Evolutionary conservation across 2,329 filamentous ascomycete species (phyloP).

Genomic region (Fusarium nurragi): DNA sequence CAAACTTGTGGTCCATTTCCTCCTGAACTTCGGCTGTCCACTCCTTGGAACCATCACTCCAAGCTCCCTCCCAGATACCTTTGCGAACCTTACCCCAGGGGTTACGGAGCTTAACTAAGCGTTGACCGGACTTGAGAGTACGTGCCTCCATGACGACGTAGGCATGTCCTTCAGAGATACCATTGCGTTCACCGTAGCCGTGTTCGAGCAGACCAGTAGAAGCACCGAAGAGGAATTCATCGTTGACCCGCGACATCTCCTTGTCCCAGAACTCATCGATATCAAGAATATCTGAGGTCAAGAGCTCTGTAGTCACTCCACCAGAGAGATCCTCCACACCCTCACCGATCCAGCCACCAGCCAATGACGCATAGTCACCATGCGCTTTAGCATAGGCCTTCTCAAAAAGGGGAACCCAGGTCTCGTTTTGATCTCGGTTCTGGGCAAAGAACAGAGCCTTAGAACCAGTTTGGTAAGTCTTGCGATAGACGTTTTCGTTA

Average conservation of each 20-base stretch:
- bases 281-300: constrained; percentile 77
- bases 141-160: constrained; percentile 70
- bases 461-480: constrained; percentile 77
- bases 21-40: constrained; percentile 67
- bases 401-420: constrained; percentile 82
- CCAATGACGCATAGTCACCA: constrained; percentile 76
- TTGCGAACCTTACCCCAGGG: constrained; percentile 69
- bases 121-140: constrained; percentile 60
- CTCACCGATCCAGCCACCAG: constrained; percentile 75
- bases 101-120: constrained; percentile 67
- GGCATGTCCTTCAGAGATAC: constrained; percentile 67
- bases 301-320: constrained; percentile 74
- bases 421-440: constrained; percentile 79
- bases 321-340: constrained; percentile 70
- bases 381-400: constrained; percentile 89
- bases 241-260: constrained; percentile 81
- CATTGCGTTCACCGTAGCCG: constrained; percentile 68
- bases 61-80: constrained; percentile 68
- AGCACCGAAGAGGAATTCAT: constrained; percentile 82
- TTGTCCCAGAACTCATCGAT: constrained; percentile 86
- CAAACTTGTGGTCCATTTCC: constrained; percentile 68
- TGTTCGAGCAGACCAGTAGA: constrained; percentile 70
- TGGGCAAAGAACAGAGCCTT: constrained; percentile 82
- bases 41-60: constrained; percentile 69
- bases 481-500: constrained; percentile 75